Conservation (phyloP, 108 stramenopile genomes). For the Stephanodiscus triporus region DNA sequence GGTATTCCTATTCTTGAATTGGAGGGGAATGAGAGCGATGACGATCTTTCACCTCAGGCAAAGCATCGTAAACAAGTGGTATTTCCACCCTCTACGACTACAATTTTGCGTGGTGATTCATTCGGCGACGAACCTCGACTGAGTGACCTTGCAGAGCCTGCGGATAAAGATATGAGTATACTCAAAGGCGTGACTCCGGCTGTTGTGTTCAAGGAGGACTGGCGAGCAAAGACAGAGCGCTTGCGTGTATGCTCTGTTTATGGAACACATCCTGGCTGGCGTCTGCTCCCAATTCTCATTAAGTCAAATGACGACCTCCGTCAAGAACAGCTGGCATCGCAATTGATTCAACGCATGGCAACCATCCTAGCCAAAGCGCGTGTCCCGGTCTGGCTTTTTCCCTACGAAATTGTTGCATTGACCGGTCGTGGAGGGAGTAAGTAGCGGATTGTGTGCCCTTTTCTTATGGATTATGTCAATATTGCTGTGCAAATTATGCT, state of each 20-base stretch:
- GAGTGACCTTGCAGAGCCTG: constrained; percentile 2
- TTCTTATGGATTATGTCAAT: neutral
- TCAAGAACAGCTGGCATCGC: constrained; percentile 94
- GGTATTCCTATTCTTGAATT: constrained; percentile 13
- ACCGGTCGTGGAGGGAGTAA: constrained; percentile 81
- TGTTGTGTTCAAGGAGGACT: constrained; percentile 95
- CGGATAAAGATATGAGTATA: constrained; percentile 7
- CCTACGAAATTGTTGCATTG: constrained; percentile 96
- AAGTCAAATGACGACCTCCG: constrained; percentile 98
- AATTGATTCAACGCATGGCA: constrained; percentile 90
- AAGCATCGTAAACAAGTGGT: constrained; percentile 35
- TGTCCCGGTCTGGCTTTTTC: constrained; percentile 90
- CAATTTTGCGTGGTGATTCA: constrained; percentile 20
- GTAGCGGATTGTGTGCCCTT: constrained; percentile 1
- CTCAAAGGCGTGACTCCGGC: constrained; percentile 50
- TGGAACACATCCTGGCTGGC: constrained; percentile 90
- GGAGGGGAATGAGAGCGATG: constrained; percentile 29
- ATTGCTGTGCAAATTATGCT: too few species aligned
- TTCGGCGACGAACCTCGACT: constrained; percentile 9
- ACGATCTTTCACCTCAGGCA: constrained; percentile 33
- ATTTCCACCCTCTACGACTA: constrained; percentile 24
- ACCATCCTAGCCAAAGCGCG: constrained; percentile 85
- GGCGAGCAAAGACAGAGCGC: constrained; percentile 89
- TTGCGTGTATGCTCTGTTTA: constrained; percentile 76
- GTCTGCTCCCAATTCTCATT: constrained; percentile 91